These are phyloP conservation scores for Flaveria robusta DNA, from an alignment of 129 eudicot species.

Conservation along the genomic window DNA sequence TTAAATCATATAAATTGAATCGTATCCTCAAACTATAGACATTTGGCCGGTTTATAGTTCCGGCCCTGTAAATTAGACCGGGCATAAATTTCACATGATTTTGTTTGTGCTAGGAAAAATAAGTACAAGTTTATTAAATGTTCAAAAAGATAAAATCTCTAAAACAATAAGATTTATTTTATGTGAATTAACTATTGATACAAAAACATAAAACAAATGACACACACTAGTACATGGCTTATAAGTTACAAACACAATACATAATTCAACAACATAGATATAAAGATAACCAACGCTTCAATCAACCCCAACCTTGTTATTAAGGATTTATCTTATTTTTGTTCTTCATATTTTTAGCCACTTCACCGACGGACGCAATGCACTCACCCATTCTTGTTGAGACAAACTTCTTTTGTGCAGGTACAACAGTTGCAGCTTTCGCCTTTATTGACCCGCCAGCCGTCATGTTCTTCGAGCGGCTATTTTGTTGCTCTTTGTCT, in stretches of 20 bases:
- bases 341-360: background rate
- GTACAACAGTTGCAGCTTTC: conserved; percentile 14
- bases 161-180: no score
- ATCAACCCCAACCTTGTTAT: background rate
- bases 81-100: no score
- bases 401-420: conserved; percentile 6
- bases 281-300: background rate
- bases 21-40: no score
- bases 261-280: background rate
- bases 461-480: background rate
- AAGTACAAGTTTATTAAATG: no score
- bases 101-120: no score
- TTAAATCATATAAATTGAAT: no score
- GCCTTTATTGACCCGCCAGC: background rate
- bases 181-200: no score
- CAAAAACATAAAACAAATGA: background rate
- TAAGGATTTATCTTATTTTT: conserved; percentile 21
- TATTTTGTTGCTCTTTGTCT: conserved; percentile 1
- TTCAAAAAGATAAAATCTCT: no score
- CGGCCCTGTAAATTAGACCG: no score
- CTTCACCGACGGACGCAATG: background rate
- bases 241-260: background rate
- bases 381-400: conserved; percentile 1
- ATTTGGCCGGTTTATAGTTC: no score
- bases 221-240: background rate